Conservation (phyloP, 768 basidiomycete species). For the Termitomyces sp. region DNA sequence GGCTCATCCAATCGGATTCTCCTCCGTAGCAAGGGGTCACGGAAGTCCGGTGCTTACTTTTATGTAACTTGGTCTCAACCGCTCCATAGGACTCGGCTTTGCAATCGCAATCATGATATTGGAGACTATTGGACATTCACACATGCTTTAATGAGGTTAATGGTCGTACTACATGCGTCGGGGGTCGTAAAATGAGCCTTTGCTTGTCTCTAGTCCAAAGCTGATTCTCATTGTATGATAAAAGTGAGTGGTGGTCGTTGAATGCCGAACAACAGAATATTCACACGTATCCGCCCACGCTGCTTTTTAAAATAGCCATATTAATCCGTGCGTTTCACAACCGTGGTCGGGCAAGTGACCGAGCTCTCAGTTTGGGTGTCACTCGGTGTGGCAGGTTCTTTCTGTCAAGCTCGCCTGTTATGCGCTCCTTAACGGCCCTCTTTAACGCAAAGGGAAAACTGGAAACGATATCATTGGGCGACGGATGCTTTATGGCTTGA, state of each 20-base stretch:
- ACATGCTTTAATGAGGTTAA: not conserved
- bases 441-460: not conserved
- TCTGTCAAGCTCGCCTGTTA: not conserved
- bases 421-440: not conserved
- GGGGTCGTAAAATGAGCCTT: not conserved
- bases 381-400: slow-evolving; percentile 1
- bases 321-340: not conserved
- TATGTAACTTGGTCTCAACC: not conserved
- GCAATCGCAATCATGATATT: not conserved
- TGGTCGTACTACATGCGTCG: not conserved
- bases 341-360: slow-evolving; percentile 5
- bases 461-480: not conserved
- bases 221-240: not conserved
- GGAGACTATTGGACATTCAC: not conserved
- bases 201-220: not conserved
- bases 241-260: not conserved
- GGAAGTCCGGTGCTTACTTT: not conserved
- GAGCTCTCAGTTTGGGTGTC: not conserved
- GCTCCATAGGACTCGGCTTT: not conserved
- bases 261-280: not conserved
- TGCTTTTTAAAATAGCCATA: not conserved
- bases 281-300: not conserved
- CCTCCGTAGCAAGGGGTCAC: not conserved
- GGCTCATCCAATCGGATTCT: not conserved
- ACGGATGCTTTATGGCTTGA: not conserved